A percentile compares a stretch with the other conserved stretches of the same genome.
These are phyloP conservation scores for Neoboletus magnificus DNA, from an alignment of 768 basidiomycete species.

Conservation along the genomic window DNA sequence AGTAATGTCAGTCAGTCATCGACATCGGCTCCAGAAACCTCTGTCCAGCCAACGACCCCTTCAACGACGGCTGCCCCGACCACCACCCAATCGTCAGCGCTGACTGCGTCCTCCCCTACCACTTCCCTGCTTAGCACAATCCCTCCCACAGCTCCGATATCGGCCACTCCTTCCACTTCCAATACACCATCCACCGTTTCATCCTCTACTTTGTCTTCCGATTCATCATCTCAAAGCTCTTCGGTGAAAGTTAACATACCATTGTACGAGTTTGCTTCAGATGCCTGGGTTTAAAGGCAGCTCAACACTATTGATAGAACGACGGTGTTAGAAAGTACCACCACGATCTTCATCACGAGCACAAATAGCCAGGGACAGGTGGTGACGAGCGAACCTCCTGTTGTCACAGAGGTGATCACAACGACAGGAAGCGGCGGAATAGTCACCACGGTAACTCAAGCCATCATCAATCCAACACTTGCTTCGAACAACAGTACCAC, in stretches of 20 bases:
- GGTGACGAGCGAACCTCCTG: constrained; percentile 49
- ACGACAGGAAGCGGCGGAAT: constrained; percentile 54
- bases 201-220: constrained; percentile 3
- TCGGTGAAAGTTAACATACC: constrained; percentile 11
- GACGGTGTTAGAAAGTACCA: constrained; percentile 45
- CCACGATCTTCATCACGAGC: constrained; percentile 54
- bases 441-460: constrained; percentile 56
- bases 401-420: constrained; percentile 55
- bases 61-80: constrained; percentile 13
- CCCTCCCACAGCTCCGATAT: constrained; percentile 15
- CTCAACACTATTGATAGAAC: constrained; percentile 39
- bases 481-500: constrained; percentile 43
- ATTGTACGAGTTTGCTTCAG: constrained; percentile 24
- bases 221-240: constrained; percentile 6
- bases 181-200: constrained; percentile 12
- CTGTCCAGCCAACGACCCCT: constrained; percentile 18
- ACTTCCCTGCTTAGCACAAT: constrained; percentile 2
- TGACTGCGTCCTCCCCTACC: constrained; percentile 3
- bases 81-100: constrained; percentile 10
- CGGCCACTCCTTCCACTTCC: constrained; percentile 14
- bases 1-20: constrained; percentile 16
- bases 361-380: constrained; percentile 55
- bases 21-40: constrained; percentile 18
- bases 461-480: constrained; percentile 71
- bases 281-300: neutral